phyloP scores from a whole-genome alignment of 345 rosid species.

The Raphanus sativus region DNA sequence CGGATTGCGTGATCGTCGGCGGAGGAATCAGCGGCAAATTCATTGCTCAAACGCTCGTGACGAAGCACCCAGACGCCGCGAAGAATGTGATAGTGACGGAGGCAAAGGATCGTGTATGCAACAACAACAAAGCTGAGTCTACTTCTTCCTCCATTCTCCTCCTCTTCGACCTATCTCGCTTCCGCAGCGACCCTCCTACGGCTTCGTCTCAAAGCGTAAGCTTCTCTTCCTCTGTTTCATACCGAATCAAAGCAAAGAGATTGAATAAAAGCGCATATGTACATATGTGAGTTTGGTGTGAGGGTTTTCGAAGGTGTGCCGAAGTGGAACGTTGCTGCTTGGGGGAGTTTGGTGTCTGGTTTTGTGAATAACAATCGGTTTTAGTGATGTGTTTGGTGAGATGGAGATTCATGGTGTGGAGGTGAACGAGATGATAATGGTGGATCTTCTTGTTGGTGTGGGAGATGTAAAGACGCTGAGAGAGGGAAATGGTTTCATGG shows the following conservation, averaged over 20 bases:
- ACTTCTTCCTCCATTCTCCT: too few species aligned
- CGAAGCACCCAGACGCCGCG: conserved; percentile 57
- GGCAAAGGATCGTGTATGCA: conserved; percentile 58
- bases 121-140: too few species aligned
- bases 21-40: conserved; percentile 86
- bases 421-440: conserved; percentile 41
- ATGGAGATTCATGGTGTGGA: conserved; percentile 31
- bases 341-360: conserved; percentile 44
- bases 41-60: conserved; percentile 78
- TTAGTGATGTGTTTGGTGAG: conserved; percentile 22
- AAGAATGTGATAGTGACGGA: conserved; percentile 75
- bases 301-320: conserved; percentile 40
- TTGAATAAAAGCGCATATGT: too few species aligned
- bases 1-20: conserved; percentile 74
- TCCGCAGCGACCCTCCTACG: too few species aligned
- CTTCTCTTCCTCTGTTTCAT: too few species aligned
- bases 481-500: conserved; percentile 41
- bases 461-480: conserved; percentile 26
- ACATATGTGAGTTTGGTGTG: conserved; percentile 25
- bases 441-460: conserved; percentile 40
- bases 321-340: conserved; percentile 40
- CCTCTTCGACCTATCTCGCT: too few species aligned
- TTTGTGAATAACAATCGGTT: conserved; percentile 32
- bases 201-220: too few species aligned
- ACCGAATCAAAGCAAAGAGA: too few species aligned